These are phyloP conservation scores for Raffaelea albimanens DNA, from an alignment of 2,329 filamentous ascomycete genomes.

Conservation along the genomic window DNA sequence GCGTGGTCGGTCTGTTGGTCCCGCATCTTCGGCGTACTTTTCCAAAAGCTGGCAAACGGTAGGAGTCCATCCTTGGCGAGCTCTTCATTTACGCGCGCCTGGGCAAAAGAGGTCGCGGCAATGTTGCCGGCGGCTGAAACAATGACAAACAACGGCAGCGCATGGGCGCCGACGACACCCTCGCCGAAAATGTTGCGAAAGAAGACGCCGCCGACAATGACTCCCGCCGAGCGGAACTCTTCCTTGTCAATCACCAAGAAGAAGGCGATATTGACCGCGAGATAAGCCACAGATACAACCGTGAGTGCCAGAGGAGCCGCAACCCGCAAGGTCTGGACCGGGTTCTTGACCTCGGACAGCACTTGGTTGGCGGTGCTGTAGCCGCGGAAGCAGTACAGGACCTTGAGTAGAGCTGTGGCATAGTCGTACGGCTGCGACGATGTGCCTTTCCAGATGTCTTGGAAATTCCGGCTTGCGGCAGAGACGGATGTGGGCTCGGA, in stretches of 20 bases:
- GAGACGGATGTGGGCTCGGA: neutral
- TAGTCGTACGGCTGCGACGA: conserved; percentile 31
- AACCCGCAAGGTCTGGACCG: conserved; percentile 46
- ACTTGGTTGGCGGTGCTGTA: conserved; percentile 47
- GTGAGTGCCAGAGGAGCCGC: conserved; percentile 44
- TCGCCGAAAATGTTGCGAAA: conserved; percentile 45
- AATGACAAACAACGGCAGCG: conserved; percentile 31
- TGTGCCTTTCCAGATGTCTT: conserved; percentile 27
- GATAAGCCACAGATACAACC: conserved; percentile 45
- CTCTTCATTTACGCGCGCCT: conserved; percentile 37
- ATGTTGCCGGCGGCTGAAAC: conserved; percentile 39
- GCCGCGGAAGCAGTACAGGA: conserved; percentile 46
- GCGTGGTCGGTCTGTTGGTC: no score
- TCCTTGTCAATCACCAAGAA: conserved; percentile 48
- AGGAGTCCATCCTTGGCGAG: conserved; percentile 36
- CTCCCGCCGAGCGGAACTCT: conserved; percentile 42
- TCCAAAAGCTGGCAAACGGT: conserved; percentile 28
- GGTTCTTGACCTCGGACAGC: conserved; percentile 46
- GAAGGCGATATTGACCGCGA: conserved; percentile 49
- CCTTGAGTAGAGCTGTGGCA: conserved; percentile 43
- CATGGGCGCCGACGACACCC: conserved; percentile 23
- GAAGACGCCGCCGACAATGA: conserved; percentile 46
- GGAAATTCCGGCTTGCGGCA: conserved; percentile 25
- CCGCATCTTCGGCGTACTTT: conserved; percentile 1
- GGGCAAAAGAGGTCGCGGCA: conserved; percentile 36